phyloP scores from a whole-genome alignment of 2,329 filamentous ascomycete genomes.

The Aureobasidium vineae region DNA sequence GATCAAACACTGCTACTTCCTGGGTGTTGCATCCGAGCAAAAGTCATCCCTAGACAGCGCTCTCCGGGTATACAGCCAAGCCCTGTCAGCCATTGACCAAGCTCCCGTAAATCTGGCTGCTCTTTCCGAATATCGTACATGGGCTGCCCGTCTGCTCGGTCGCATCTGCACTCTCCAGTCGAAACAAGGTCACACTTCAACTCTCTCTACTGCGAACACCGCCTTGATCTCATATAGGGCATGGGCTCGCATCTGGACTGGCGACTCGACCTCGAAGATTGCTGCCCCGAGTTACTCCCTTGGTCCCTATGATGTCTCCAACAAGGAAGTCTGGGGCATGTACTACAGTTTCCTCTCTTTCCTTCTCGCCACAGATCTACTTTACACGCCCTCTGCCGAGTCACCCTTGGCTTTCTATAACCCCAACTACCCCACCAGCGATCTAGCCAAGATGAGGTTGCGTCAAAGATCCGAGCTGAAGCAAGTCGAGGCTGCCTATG shows the following conservation, averaged over 20 bases:
- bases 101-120: slow-evolving; percentile 13
- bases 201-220: slow-evolving; percentile 35
- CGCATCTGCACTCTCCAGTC: slow-evolving; percentile 70
- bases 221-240: slow-evolving; percentile 54
- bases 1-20: slow-evolving; percentile 35
- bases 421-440: slow-evolving; percentile 28
- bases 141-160: slow-evolving; percentile 75
- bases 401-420: slow-evolving; percentile 32
- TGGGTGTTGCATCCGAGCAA: slow-evolving; percentile 34
- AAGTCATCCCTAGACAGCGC: slow-evolving; percentile 31
- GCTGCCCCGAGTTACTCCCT: slow-evolving; percentile 38
- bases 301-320: slow-evolving; percentile 44
- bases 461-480: slow-evolving; percentile 72
- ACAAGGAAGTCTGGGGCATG: slow-evolving; percentile 74
- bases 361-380: slow-evolving; percentile 66
- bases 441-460: slow-evolving; percentile 36
- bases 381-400: slow-evolving; percentile 45
- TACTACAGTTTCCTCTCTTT: slow-evolving; percentile 79
- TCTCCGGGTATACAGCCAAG: slow-evolving; percentile 14
- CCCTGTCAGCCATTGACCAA: slow-evolving; percentile 12
- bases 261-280: background rate
- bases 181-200: slow-evolving; percentile 49
- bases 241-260: slow-evolving; percentile 66
- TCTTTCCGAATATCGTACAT: slow-evolving; percentile 40
- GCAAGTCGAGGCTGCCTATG: slow-evolving; percentile 74